These are phyloP conservation scores for Fonsecaea multimorphosa DNA, from an alignment of 2,329 filamentous ascomycete genomes.

Conservation along the genomic window DNA sequence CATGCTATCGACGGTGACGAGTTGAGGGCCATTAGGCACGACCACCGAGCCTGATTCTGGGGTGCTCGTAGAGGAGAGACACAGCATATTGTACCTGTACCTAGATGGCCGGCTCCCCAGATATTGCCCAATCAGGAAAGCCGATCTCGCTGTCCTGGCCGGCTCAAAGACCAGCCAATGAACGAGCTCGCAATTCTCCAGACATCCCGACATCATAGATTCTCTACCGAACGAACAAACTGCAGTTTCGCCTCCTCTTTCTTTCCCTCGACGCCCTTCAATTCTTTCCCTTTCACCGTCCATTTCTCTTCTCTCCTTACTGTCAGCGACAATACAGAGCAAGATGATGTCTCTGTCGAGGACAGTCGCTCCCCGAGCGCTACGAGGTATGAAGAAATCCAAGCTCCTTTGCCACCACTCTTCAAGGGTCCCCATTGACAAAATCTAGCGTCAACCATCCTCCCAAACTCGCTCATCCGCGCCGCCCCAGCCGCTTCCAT, in stretches of 20 bases:
- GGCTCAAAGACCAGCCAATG: conserved; percentile 24
- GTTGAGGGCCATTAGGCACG: conserved; percentile 34
- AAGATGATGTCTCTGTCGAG: conserved; percentile 59
- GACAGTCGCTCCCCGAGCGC: conserved; percentile 60
- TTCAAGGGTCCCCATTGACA: conserved; percentile 3
- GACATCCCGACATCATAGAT: conserved; percentile 30
- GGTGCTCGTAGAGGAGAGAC: background rate
- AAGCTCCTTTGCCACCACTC: conserved; percentile 35
- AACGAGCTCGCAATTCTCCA: conserved; percentile 27
- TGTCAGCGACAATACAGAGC: conserved; percentile 27
- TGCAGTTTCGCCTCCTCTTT: conserved; percentile 10
- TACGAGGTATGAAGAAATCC: conserved; percentile 54
- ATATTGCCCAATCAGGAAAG: background rate
- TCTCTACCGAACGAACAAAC: background rate
- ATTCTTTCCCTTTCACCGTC: conserved; percentile 42
- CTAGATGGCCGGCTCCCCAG: background rate
- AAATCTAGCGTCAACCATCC: conserved; percentile 40
- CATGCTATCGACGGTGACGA: conserved; percentile 80
- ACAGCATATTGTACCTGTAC: background rate
- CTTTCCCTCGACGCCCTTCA: conserved; percentile 33
- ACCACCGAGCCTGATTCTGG: background rate
- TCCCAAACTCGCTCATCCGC: conserved; percentile 44
- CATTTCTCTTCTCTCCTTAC: conserved; percentile 25
- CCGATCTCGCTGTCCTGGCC: conserved; percentile 4
- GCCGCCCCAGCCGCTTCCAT: conserved; percentile 48